phyloP scores from a whole-genome alignment of 1,284 basidiomycete species.

The Ganoderma meredithae region DNA sequence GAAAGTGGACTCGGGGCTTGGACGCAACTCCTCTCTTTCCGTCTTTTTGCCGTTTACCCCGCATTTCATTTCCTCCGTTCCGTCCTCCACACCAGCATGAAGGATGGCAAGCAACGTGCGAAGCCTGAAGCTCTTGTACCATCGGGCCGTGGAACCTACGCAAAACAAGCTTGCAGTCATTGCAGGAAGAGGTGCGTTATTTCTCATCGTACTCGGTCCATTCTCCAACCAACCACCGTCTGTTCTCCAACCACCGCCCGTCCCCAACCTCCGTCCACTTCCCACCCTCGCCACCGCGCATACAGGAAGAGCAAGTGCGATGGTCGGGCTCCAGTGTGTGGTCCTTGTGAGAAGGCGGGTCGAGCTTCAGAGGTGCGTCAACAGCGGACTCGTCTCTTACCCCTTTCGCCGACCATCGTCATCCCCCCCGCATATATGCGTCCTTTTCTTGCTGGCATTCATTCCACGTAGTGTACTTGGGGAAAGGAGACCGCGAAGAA shows the following conservation, averaged over 20 bases:
- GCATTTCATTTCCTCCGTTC: conserved; percentile 10
- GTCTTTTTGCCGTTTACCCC: conserved; percentile 23
- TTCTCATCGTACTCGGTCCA: not conserved
- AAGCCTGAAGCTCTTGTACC: conserved; percentile 32
- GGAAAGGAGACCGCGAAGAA: conserved; percentile 57
- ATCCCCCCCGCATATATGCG: not conserved
- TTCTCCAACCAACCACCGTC: too few species aligned
- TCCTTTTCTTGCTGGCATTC: not conserved
- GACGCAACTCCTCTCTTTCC: conserved; percentile 15
- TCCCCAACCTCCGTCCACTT: not conserved
- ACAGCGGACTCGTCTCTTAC: not conserved
- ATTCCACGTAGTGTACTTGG: conserved; percentile 55
- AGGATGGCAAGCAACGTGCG: conserved; percentile 39
- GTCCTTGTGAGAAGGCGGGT: conserved; percentile 51
- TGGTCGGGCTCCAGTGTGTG: conserved; percentile 55
- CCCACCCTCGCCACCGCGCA: not conserved
- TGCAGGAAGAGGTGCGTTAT: conserved; percentile 55
- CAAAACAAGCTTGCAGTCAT: conserved; percentile 58
- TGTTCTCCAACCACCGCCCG: not conserved
- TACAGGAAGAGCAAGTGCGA: conserved; percentile 62
- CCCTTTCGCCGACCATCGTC: not conserved
- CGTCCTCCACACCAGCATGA: conserved; percentile 31
- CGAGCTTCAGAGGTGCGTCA: conserved; percentile 50
- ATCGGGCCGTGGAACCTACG: conserved; percentile 49
- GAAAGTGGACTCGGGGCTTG: conserved; percentile 1